Base-by-base conservation (phyloP, 495 filamentous ascomycete genomes). In the Trichocladium uniseriatum region DNA sequence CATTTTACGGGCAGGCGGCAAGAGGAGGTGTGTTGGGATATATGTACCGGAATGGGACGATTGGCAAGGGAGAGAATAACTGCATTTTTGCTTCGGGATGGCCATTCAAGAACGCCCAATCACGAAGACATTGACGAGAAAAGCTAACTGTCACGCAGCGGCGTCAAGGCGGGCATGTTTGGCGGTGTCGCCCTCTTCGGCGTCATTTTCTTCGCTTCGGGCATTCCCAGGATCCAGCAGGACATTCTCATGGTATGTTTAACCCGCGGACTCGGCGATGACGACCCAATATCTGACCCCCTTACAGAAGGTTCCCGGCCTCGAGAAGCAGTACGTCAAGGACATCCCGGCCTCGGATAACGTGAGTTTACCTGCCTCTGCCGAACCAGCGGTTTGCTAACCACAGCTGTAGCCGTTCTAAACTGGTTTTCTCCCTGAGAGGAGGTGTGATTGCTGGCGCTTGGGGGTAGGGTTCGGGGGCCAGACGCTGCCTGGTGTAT, bases 321-420 rank as follows among this genome's bases (percentile, higher is more conserved):
- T 82, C 34, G 71, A 69, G 27, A 44, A 57, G 29, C 67, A 68
- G 62, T 83, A 69, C 55, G 48, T 65, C 51, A 60, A 69, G 40
- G 66, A 79, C 64, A 63, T 79, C 50, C 69, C 76, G 22, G 70
- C 79, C 16, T 76, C 79, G 44, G 79, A 83, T 65, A 81, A 80
- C 62, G 72, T 75, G 32, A 67, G 72, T 54, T 24, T 28, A 4
- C 35, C 11, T 18, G 10, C 0, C 21, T 1, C 3, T n/a, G 3
- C 1, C 16, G 34, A 9, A 3, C 15, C 16, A 38, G 5, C 3
- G 4, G 24, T 20, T n/a, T 38, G 40, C 49, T 58, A 35, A 57
- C 40, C n/a, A 3, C 3, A 22, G 1, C 2, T 45, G 0, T 35
- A 75, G 71, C 70, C 71, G 37, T 75, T 73, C 62, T 75, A 72